Conservation (phyloP, 2,329 filamentous ascomycete species). For the Monilinia fructigena region DNA sequence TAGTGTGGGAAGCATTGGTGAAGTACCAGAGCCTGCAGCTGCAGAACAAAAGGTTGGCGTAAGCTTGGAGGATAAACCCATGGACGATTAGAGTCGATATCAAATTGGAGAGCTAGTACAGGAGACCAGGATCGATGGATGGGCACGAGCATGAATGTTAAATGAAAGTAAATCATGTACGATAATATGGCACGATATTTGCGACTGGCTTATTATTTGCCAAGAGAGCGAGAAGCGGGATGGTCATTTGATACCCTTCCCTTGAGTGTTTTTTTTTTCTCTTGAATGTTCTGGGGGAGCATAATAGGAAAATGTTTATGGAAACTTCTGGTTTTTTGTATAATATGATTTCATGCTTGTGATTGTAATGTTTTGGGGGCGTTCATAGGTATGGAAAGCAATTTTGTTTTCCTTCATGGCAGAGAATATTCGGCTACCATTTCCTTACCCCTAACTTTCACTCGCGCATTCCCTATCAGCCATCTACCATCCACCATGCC, state of each 20-base stretch:
- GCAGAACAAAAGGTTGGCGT: slow-evolving; percentile 15
- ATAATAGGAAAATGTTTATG: slow-evolving; percentile 1
- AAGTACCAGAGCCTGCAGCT: slow-evolving; percentile 7
- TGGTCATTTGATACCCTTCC: slow-evolving; percentile 20
- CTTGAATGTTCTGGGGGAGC: background rate
- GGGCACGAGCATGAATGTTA: slow-evolving; percentile 12
- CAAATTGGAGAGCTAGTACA: background rate
- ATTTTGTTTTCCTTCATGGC: too few species aligned
- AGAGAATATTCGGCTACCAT: too few species aligned
- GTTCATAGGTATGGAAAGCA: too few species aligned
- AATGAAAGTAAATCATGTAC: slow-evolving; percentile 19
- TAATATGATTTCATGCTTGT: background rate
- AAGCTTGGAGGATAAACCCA: slow-evolving; percentile 15
- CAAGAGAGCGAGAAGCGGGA: slow-evolving; percentile 12
- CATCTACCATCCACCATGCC: too few species aligned
- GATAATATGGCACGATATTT: slow-evolving; percentile 16
- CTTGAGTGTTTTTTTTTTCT: slow-evolving; percentile 3
- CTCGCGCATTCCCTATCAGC: too few species aligned
- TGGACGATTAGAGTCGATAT: slow-evolving; percentile 11
- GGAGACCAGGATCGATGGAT: background rate
- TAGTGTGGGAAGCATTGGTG: slow-evolving; percentile 14
- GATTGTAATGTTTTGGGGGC: background rate
- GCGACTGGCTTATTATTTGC: slow-evolving; percentile 16
- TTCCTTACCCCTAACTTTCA: too few species aligned
- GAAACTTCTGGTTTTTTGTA: background rate